phyloP scores from a whole-genome alignment of 331 rosid genomes.

The Telfairia occidentalis region DNA sequence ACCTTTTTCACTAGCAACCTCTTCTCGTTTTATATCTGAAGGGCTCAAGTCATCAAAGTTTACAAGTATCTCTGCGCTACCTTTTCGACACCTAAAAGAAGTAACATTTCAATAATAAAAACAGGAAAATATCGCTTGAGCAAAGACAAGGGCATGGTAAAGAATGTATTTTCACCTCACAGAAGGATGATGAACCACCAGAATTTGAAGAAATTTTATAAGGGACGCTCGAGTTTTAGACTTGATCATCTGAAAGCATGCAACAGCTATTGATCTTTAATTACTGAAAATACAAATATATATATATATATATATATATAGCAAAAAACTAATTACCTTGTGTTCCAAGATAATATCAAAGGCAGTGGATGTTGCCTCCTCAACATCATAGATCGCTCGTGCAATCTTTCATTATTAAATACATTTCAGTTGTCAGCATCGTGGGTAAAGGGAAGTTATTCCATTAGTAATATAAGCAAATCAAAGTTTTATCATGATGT shows the following conservation, averaged over 20 bases:
- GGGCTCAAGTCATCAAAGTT: slow-evolving; percentile 72
- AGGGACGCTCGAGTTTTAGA: slow-evolving; percentile 68
- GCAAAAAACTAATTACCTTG: slow-evolving; percentile 39
- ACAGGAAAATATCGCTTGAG: slow-evolving; percentile 9
- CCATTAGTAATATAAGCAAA: not conserved
- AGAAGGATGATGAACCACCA: slow-evolving; percentile 90
- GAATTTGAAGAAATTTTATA: slow-evolving; percentile 76
- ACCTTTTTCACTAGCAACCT: slow-evolving; percentile 24
- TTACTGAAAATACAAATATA: not conserved
- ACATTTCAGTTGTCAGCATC: slow-evolving; percentile 19
- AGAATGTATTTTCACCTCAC: slow-evolving; percentile 37
- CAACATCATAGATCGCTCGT: slow-evolving; percentile 85
- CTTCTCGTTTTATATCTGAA: slow-evolving; percentile 34
- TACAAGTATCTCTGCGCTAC: slow-evolving; percentile 76
- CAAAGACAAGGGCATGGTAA: not conserved
- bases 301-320: not conserved
- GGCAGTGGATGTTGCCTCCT: slow-evolving; percentile 86
- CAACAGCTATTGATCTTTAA: slow-evolving; percentile 14
- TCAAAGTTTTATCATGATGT: slow-evolving; percentile 18
- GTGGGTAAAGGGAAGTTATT: slow-evolving; percentile 14
- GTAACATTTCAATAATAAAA: slow-evolving; percentile 10
- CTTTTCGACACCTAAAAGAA: slow-evolving; percentile 78
- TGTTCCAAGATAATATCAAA: slow-evolving; percentile 69
- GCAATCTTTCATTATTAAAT: slow-evolving; percentile 47
- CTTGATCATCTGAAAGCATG: slow-evolving; percentile 61